Evolutionary conservation across 2,329 filamentous ascomycete species (phyloP).

Genomic region (Coniochaeta ligniaria): DNA sequence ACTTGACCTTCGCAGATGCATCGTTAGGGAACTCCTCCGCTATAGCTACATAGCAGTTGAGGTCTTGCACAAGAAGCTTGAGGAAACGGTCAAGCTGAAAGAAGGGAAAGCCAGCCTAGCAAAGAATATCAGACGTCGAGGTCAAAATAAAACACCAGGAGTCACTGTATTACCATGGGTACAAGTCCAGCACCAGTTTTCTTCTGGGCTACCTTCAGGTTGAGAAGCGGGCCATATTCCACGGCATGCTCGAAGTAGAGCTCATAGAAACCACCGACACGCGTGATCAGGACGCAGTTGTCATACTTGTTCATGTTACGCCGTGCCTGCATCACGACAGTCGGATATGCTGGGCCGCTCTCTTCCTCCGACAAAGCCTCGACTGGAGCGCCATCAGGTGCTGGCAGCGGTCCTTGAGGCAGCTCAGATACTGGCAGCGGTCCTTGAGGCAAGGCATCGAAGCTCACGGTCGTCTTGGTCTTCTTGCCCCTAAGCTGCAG

Average conservation of each 20-base stretch:
- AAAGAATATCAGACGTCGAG: slow-evolving; percentile 16
- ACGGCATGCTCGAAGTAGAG: slow-evolving; percentile 95
- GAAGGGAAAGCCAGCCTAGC: slow-evolving; percentile 82
- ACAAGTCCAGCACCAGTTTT: slow-evolving; percentile 74
- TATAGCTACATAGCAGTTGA: slow-evolving; percentile 86
- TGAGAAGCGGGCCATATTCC: slow-evolving; percentile 76
- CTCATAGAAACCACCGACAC: slow-evolving; percentile 96
- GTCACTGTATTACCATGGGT: slow-evolving; percentile 60
- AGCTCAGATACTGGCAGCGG: slow-evolving; percentile 35
- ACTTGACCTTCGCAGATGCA: slow-evolving; percentile 60
- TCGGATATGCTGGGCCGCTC: slow-evolving; percentile 60
- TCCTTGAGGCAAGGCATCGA: slow-evolving; percentile 48
- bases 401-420: slow-evolving; percentile 46
- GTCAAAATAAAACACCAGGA: slow-evolving; percentile 13
- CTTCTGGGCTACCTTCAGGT: slow-evolving; percentile 77
- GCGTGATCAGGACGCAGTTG: slow-evolving; percentile 84
- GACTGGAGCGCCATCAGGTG: slow-evolving; percentile 15
- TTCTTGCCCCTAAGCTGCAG: slow-evolving; percentile 41
- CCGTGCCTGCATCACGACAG: slow-evolving; percentile 79
- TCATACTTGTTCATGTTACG: slow-evolving; percentile 87
- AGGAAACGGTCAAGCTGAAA: slow-evolving; percentile 89
- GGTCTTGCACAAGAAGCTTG: slow-evolving; percentile 85
- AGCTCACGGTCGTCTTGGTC: slow-evolving; percentile 41
- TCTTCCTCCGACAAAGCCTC: slow-evolving; percentile 30
- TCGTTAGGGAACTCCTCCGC: slow-evolving; percentile 85